Evolutionary conservation across 331 rosid genomes (phyloP), one percentile per base, ranked within the genome.

Genomic region (Malus hybrid): DNA sequence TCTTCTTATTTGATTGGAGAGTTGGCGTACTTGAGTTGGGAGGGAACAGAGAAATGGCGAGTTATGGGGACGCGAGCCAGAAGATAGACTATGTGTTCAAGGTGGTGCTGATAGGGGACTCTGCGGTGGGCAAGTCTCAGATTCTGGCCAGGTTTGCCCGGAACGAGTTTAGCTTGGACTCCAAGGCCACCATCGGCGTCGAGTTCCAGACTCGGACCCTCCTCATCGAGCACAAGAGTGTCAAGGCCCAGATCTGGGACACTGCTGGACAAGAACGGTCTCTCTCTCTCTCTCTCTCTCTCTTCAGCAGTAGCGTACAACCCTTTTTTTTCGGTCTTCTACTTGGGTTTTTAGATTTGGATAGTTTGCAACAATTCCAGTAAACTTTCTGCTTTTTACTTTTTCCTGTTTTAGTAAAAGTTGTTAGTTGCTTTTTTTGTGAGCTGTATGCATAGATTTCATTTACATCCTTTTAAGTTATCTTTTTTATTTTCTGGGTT

Each of bases 211-310:
- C 99, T 1, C 70, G 99, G 52, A 95, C 99, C 63, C 78, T 95
- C 18, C 84, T 95, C 67, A 90, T 95, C 79, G 86, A 90, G 77
- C 97, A 89, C 96, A 94, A 94, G 96, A 92, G 93, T 77, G 96
- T 94, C 48, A 94, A 94, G 78, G 97, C 99, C 88, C 99, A 94
- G 99, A 94, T 94, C 99, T 94, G 99, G 99, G 99, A 94, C 87
- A 94, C 97, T 2, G 99, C 99, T 2, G 99, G 99, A 71, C 99
- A 94, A 90, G 99, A 94, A 81, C 86, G 97, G 98, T 93, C 72
- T 72, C 78, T 67, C 71, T 44, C 14, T 52, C 3, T 57, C 11
- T 9, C 84, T 55, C 13, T 20, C 30, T 24, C 50, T 58, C 13
- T 68, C 30, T 39, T 2, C 26, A 39, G 46, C 46, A 39, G 46